These are phyloP conservation scores for Pestalotiopsis sp. DNA, from an alignment of 2,329 filamentous ascomycete species.

Conservation along the genomic window DNA sequence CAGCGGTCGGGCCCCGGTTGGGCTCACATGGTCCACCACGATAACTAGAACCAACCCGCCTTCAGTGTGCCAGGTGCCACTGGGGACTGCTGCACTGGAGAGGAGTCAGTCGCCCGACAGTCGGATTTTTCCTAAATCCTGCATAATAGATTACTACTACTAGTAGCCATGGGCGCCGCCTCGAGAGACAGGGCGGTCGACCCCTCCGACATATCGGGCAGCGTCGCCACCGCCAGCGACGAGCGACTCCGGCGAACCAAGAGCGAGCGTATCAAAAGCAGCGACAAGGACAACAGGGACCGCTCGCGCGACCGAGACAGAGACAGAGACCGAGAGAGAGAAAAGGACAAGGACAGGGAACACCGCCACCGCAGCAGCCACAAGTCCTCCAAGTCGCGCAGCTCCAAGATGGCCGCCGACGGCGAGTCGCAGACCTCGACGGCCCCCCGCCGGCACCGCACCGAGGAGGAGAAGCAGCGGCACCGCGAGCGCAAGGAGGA, in stretches of 20 bases:
- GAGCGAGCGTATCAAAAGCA: constrained; percentile 13
- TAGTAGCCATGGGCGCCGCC: constrained; percentile 16
- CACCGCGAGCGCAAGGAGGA: constrained; percentile 30
- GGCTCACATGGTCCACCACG: constrained; percentile 25
- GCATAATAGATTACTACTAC: neutral
- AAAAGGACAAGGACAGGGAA: constrained; percentile 25
- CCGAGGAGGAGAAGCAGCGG: constrained; percentile 14
- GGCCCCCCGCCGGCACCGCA: constrained; percentile 33
- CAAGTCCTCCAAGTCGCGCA: constrained; percentile 28
- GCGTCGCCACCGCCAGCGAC: constrained; percentile 18
- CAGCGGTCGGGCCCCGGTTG: constrained; percentile 31
- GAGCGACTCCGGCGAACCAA: constrained; percentile 16
- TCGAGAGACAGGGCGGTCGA: constrained; percentile 9
- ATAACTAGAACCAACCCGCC: neutral
- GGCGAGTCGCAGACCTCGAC: constrained; percentile 28
- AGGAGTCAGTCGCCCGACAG: neutral
- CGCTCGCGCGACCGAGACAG: constrained; percentile 5
- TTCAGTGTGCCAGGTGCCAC: neutral
- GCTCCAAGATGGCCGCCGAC: constrained; percentile 28
- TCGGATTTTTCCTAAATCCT: neutral
- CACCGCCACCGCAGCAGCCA: constrained; percentile 22
- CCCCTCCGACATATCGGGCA: constrained; percentile 14
- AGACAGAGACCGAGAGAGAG: constrained; percentile 22
- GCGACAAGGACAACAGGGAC: constrained; percentile 9
- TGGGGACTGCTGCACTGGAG: neutral